These are phyloP conservation scores for Puccinellia tenuiflora DNA, from an alignment of 176 grass and related monocot genomes.

Conservation along the genomic window DNA sequence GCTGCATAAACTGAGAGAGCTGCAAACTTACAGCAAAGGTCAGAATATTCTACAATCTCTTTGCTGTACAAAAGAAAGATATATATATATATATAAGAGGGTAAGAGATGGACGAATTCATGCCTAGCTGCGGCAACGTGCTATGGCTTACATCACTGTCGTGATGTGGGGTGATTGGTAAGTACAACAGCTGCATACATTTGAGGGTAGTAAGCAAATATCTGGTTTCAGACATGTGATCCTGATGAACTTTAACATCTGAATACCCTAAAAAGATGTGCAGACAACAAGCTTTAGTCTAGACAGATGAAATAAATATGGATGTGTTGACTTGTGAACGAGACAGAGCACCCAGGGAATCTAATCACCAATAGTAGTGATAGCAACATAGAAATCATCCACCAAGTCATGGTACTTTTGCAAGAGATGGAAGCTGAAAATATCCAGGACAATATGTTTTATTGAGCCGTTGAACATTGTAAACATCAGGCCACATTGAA, in stretches of 20 bases:
- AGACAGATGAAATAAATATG: not conserved
- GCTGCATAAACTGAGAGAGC: not conserved
- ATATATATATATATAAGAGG: not conserved
- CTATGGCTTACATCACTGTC: not conserved
- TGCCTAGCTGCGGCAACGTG: not conserved
- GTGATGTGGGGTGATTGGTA: conserved; percentile 18
- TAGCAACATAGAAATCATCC: not conserved
- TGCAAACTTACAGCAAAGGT: too few relatives aligned
- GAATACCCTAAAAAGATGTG: not conserved
- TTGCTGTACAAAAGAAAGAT: not conserved
- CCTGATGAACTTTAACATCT: not conserved
- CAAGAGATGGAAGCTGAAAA: not conserved
- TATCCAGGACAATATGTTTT: not conserved
- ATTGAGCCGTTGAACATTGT: not conserved
- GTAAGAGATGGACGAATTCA: not conserved
- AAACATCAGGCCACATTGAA: conserved; percentile 5
- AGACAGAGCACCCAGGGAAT: not conserved
- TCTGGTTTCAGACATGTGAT: not conserved
- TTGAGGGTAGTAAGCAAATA: not conserved
- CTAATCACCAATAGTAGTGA: not conserved
- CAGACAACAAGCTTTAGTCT: not conserved
- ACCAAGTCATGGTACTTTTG: not conserved
- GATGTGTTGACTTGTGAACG: not conserved
- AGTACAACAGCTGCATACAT: not conserved
- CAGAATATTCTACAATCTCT: not conserved